Conservation (phyloP, 2,329 filamentous ascomycete species). For the Pyrenochaeta sp. region DNA sequence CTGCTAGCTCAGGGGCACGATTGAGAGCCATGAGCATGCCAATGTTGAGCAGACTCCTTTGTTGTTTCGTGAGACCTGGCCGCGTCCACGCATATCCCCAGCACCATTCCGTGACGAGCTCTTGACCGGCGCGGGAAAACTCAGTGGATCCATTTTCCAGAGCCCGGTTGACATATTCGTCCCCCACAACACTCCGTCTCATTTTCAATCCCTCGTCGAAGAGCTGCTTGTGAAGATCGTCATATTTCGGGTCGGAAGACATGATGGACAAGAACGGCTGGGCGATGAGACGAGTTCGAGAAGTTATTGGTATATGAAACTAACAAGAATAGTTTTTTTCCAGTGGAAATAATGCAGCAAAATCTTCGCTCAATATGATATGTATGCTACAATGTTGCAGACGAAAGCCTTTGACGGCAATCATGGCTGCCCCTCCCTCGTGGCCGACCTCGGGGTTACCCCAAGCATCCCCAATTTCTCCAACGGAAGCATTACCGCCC, state of each 20-base stretch:
- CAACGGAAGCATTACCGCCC: conserved; percentile 7
- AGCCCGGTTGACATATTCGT: conserved; percentile 66
- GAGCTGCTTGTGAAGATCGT: conserved; percentile 60
- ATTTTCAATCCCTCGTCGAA: conserved; percentile 69
- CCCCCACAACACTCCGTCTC: conserved; percentile 67
- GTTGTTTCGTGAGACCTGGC: conserved; percentile 67
- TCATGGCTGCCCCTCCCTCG: conserved; percentile 7
- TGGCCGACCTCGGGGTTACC: conserved; percentile 28
- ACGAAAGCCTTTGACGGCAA: not conserved
- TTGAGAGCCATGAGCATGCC: conserved; percentile 71
- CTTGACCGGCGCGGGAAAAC: conserved; percentile 68
- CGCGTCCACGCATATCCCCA: conserved; percentile 72
- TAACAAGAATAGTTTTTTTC: too few species aligned
- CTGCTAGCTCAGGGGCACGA: conserved; percentile 64
- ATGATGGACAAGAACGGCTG: conserved; percentile 33
- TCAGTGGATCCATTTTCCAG: conserved; percentile 63
- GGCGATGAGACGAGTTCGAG: conserved; percentile 3
- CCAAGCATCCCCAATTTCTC: conserved; percentile 34
- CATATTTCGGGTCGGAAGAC: conserved; percentile 52
- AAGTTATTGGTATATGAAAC: not conserved
- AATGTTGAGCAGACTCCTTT: conserved; percentile 68
- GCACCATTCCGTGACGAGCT: conserved; percentile 69
- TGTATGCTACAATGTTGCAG: not conserved
- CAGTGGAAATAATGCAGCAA: too few species aligned
- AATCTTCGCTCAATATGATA: too few species aligned